Base-by-base conservation (phyloP, 306 rosid genomes). In the Vigna unguiculata region DNA sequence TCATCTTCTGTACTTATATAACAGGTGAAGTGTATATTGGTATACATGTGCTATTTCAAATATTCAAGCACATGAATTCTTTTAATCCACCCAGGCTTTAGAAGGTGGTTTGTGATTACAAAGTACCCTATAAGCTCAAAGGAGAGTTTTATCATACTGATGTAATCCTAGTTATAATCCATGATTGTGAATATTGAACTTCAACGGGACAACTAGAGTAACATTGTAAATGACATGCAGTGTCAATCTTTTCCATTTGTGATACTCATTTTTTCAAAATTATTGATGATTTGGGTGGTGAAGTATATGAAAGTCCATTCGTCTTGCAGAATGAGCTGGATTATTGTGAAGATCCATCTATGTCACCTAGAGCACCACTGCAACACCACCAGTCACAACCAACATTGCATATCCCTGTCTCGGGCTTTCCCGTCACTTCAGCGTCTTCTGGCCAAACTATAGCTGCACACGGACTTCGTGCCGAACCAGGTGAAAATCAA, bases 251-350 rank as follows among this genome's bases (percentile, higher is more conserved):
- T 20, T 16, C 36, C 36, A 46, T 34, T 64, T 9, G 32, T 65
- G 69, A 41, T 62, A 36, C 17, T 55, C 46, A 7, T 12, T 54
- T 52, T 40, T 22, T 67, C 53, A 36, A 54, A 25, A 55, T 24
- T 2, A 24, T 68, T 22, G 40, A 16, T 65, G 71, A 45, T 57
- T 47, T 51, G 17, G 43, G 49, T 43, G 16, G 55, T 52, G 36
- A n/a, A 10, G 16, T 24, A 53, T 53, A 36, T 71, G 20, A 38
- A 80, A 66, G 22, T 21, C 34, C 58, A 48, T 58, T 55, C 52
- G 13, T 60, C 61, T 73, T 78, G 81, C 83, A 91, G 97, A 87
- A 87, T 76, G 97, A 89, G 87, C 25, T 91, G 55, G 97, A 91
- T 66, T 86, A 75, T 68, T 73, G 89, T 72, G 97, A 91, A 75